phyloP scores from a whole-genome alignment of 345 rosid genomes.

The Trapa incisa region DNA sequence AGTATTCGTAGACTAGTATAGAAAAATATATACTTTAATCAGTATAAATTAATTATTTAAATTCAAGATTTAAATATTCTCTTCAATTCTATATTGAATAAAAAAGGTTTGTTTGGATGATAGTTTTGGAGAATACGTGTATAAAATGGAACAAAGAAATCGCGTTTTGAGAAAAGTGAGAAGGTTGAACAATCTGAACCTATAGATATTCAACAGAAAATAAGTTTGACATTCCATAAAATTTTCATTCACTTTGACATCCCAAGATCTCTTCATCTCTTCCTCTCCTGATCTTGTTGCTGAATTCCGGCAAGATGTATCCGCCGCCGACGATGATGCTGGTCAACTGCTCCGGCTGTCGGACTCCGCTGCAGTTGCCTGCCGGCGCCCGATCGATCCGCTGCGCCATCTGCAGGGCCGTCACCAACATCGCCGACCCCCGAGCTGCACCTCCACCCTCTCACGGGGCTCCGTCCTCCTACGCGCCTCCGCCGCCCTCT shows the following conservation, averaged over 20 bases:
- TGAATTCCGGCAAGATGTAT: slow-evolving; percentile 6
- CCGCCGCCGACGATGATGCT: slow-evolving; percentile 43
- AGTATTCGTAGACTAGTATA: no score
- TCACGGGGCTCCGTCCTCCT: slow-evolving; percentile 8
- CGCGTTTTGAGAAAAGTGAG: no score
- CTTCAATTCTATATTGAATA: no score
- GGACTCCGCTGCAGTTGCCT: slow-evolving; percentile 66
- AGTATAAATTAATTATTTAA: no score
- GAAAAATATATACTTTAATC: no score
- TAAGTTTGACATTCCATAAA: neutral
- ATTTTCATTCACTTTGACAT: no score
- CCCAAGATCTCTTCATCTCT: neutral
- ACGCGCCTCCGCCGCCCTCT: slow-evolving; percentile 21
- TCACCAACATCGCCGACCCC: slow-evolving; percentile 64
- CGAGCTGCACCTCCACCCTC: slow-evolving; percentile 36
- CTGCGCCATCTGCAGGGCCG: slow-evolving; percentile 62
- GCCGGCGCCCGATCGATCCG: slow-evolving; percentile 68
- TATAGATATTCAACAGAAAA: no score
- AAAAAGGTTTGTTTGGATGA: no score
- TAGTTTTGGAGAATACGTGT: no score
- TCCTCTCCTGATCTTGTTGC: neutral
- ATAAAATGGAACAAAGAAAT: no score
- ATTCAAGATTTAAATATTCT: no score
- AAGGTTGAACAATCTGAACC: no score
- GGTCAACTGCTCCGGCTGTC: slow-evolving; percentile 68